These are phyloP conservation scores for Phaffomyces opuntiae DNA, from an alignment of 805 yeast species.

Conservation along the genomic window DNA sequence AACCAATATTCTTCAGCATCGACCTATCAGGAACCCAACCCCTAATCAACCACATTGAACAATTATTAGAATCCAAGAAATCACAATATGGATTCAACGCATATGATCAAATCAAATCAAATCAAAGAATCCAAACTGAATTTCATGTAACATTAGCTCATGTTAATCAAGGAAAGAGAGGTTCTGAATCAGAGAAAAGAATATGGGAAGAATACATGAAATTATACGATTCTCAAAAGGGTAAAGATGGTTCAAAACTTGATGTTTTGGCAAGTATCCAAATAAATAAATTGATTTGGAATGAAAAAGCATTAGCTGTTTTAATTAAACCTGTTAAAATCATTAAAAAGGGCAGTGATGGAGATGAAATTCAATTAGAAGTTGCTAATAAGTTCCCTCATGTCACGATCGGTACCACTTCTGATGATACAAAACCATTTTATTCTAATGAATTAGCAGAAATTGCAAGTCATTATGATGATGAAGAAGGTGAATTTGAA, in stretches of 20 bases:
- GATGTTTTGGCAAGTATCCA: constrained; percentile 31
- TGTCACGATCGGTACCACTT: constrained; percentile 62
- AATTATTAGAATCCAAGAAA: background rate
- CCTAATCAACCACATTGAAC: constrained; percentile 10
- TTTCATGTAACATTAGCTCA: constrained; percentile 72
- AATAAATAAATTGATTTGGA: constrained; percentile 42
- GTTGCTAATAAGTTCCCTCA: constrained; percentile 49
- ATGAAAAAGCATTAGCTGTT: constrained; percentile 46
- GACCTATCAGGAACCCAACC: constrained; percentile 21
- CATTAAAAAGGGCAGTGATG: constrained; percentile 1
- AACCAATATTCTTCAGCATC: constrained; percentile 42
- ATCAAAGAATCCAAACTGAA: constrained; percentile 37
- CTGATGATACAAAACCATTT: constrained; percentile 38
- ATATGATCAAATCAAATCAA: constrained; percentile 18
- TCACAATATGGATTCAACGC: background rate
- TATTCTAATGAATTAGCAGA: constrained; percentile 42
- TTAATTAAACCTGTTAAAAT: constrained; percentile 30
- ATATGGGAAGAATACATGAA: constrained; percentile 24
- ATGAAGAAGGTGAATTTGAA: constrained; percentile 10
- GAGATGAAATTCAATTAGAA: constrained; percentile 13
- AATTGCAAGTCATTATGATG: constrained; percentile 4
- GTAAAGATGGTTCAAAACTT: constrained; percentile 6
- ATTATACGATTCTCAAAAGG: constrained; percentile 1
- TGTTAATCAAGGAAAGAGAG: constrained; percentile 25
- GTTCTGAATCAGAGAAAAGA: constrained; percentile 18